These are phyloP conservation scores for Tylopilus sp. DNA, from an alignment of 768 basidiomycete species.

Conservation along the genomic window DNA sequence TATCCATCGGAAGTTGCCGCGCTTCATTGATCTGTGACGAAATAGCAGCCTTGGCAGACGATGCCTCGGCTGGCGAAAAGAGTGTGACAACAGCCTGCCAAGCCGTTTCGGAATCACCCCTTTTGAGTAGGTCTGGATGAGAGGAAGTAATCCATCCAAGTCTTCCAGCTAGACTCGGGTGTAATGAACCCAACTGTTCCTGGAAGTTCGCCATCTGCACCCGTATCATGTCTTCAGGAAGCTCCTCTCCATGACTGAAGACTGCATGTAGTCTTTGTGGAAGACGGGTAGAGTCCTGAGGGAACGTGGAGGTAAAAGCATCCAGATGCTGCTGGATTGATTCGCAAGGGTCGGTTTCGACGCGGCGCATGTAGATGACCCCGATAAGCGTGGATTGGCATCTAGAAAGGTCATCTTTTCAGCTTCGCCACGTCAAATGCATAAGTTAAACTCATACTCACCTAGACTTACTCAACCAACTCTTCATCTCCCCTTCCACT, in stretches of 20 bases:
- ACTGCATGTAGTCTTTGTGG: slow-evolving; percentile 5
- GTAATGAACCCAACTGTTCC: not conserved
- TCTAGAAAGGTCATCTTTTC: slow-evolving; percentile 1
- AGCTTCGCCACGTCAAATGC: not conserved
- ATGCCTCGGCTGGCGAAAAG: no score
- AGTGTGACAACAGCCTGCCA: slow-evolving; percentile 11
- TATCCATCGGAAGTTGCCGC: no score
- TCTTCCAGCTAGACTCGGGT: not conserved
- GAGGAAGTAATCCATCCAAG: not conserved
- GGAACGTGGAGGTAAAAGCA: slow-evolving; percentile 6
- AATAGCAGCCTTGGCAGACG: no score
- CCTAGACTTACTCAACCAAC: slow-evolving; percentile 9
- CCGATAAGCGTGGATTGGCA: slow-evolving; percentile 5
- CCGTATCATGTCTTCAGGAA: rapidly evolving
- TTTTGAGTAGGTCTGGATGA: not conserved
- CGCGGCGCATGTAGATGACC: slow-evolving; percentile 12
- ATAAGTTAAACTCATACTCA: not conserved
- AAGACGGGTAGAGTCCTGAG: not conserved
- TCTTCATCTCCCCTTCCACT: no score
- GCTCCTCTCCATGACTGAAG: not conserved
- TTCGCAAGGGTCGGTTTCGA: not conserved
- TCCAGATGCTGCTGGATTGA: slow-evolving; percentile 2
- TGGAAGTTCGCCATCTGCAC: not conserved
- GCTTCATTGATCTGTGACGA: no score
- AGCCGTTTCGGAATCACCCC: not conserved